phyloP scores from a whole-genome alignment of 2,329 filamentous ascomycete species.

The Talaromyces piceae region DNA sequence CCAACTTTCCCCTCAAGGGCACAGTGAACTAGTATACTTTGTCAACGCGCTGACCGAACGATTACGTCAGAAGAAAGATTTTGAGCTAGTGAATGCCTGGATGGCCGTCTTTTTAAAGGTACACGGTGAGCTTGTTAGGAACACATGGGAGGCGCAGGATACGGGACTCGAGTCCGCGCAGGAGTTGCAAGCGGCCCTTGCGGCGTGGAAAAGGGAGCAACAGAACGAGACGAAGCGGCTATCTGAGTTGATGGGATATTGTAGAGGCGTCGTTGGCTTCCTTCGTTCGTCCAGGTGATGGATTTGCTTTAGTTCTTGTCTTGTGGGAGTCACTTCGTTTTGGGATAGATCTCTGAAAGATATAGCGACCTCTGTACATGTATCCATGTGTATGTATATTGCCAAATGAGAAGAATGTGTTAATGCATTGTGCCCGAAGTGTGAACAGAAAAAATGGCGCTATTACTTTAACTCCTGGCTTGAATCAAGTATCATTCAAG shows the following conservation, averaged over 20 bases:
- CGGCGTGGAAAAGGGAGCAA: conserved; percentile 65
- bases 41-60: conserved; percentile 69
- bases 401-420: no score
- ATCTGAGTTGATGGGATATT: conserved; percentile 74
- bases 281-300: conserved; percentile 48
- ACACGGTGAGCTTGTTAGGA: conserved; percentile 55
- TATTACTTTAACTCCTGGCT: no score
- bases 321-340: no score
- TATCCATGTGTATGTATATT: no score
- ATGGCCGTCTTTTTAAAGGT: conserved; percentile 88
- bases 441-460: no score
- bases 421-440: no score
- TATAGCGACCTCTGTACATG: no score
- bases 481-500: no score
- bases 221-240: conserved; percentile 64
- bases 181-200: conserved; percentile 52
- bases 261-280: conserved; percentile 76
- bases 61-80: conserved; percentile 65
- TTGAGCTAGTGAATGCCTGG: conserved; percentile 92
- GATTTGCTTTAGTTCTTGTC: neutral
- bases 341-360: no score
- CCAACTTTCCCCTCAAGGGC: conserved; percentile 29
- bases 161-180: conserved; percentile 39
- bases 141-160: conserved; percentile 20
- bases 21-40: conserved; percentile 71